Evolutionary conservation across 2,329 filamentous ascomycete genomes (phyloP), one percentile per base, ranked within the genome.

Genomic region (Calonectria crousiana): DNA sequence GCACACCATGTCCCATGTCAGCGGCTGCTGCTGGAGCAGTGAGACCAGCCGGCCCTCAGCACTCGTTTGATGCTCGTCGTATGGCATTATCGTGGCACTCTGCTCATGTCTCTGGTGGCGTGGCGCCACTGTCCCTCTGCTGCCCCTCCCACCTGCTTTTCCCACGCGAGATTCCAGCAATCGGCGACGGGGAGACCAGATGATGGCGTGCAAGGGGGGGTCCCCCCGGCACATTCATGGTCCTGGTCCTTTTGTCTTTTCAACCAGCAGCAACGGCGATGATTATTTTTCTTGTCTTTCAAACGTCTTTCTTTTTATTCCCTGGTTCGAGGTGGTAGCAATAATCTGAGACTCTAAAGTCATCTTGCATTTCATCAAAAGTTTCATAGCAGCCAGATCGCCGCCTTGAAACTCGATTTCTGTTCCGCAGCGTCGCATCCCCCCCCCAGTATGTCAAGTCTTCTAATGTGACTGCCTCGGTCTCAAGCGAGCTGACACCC

Each of bases 11-110:
- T 68, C 58, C 65, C 52, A 47, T 47, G 53, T 51, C 65, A 67
- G 53, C 38, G 26, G 76, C 74, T 78, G 74, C 66, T 77, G 75
- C 28, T 36, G 71, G 73, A 72, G 75, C 66, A 16, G n/a, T 64
- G 69, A 66, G 47, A 58, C 49, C 58, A 20, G 41, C 0, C 23
- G 49, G 60, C 47, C 74, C 67, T 68, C 73, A 71, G 49, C 58
- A 62, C 16, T 38, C 56, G 64, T 77, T 68, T 69, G 56, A 71
- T 69, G 51, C 56, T 32, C 53, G 52, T 47, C 52, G 52, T 20
- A 32, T 9, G 23, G 62, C 41, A 28, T 23, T 36, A 1, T 32
- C 60, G 51, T 71, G 52, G 51, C 64, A 14, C 56, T 67, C 68
- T 78, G 70, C 66, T 52, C 30, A 72, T 71, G 58, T 51, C 47